Base-by-base conservation (phyloP, 2,329 filamentous ascomycete genomes). In the Aureobasidium sp. region DNA sequence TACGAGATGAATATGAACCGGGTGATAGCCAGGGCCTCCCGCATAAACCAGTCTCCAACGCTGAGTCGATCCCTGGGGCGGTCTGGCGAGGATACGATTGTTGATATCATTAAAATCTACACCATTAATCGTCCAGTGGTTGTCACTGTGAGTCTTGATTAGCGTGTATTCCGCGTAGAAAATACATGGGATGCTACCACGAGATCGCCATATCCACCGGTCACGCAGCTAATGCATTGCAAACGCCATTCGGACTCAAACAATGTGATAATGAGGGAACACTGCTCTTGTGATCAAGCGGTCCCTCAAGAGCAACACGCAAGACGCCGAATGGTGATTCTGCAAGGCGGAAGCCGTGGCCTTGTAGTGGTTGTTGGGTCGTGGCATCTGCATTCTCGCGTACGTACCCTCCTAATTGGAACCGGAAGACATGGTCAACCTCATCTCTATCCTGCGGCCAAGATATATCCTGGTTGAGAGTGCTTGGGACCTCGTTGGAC, bases 1-100 rank as follows among this genome's bases (percentile, higher is more conserved):
- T 40, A 83, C 74, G 2, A 82, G 69, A 60, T 83, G 80, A 45
- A 82, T 73, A 62, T 83, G 79, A 30, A 72, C 65, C 1, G 78
- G 79, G 58, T 81, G 79, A 1, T 73, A 71, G 62, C 76, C 77
- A 21, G 71, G 74, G n/a, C 74, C 77, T 14, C 69, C 70, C 22
- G 66, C 68, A 62, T 82, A 80, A 55, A 71, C 56, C 3, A 70
- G 55, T 21, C 62, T 60, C 68, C 68, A 70, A 22, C 67, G 63
- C 55, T 70, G 67, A n/a, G 65, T 63, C 3, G 58, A 54, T 8
- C 68, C 68, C 16, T 66, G 63, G 14, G 55, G 53, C 12, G 67
- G 66, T 53, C 60, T 59, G 27, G 66, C 62, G 39, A 66, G 53
- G 55, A 71, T 63, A 7, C 68, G 65, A 39, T 67, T 58, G 27